These are phyloP conservation scores for Astrephomene gubernaculifera DNA, from an alignment of 139 green algal species.

Conservation along the genomic window DNA sequence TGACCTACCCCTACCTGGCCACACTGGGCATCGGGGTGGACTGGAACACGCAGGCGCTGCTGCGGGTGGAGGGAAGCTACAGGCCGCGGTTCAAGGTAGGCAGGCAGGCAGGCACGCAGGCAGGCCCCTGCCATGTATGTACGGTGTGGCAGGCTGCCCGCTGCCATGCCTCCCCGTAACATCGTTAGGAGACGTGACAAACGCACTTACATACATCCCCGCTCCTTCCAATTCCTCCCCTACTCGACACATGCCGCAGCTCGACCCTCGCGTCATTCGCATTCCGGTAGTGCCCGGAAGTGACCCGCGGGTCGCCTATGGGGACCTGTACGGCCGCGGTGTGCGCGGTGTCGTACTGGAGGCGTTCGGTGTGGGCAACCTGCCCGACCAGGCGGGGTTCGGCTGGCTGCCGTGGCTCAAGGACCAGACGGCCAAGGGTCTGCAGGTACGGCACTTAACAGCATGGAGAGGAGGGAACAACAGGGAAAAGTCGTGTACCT, in stretches of 20 bases:
- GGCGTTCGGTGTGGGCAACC: conserved; percentile 93
- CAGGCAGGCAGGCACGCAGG: background rate
- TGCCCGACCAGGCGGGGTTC: conserved; percentile 72
- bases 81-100: conserved; percentile 67
- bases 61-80: conserved; percentile 78
- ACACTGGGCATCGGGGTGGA: conserved; percentile 82
- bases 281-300: conserved; percentile 86
- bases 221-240: background rate
- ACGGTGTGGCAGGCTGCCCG: too few species aligned
- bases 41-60: conserved; percentile 67
- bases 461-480: too few species aligned
- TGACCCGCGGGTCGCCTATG: conserved; percentile 82
- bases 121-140: background rate
- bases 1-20: conserved; percentile 81
- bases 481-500: too few species aligned
- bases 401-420: conserved; percentile 90
- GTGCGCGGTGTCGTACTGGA: conserved; percentile 89
- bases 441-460: conserved; percentile 63
- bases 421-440: conserved; percentile 74
- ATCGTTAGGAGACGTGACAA: too few species aligned
- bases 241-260: too few species aligned
- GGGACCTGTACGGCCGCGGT: conserved; percentile 77
- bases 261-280: conserved; percentile 85
- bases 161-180: too few species aligned
- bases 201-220: too few species aligned